Evolutionary conservation across 768 basidiomycete species (phyloP).

Genomic region (Fistulinella prunicolor): DNA sequence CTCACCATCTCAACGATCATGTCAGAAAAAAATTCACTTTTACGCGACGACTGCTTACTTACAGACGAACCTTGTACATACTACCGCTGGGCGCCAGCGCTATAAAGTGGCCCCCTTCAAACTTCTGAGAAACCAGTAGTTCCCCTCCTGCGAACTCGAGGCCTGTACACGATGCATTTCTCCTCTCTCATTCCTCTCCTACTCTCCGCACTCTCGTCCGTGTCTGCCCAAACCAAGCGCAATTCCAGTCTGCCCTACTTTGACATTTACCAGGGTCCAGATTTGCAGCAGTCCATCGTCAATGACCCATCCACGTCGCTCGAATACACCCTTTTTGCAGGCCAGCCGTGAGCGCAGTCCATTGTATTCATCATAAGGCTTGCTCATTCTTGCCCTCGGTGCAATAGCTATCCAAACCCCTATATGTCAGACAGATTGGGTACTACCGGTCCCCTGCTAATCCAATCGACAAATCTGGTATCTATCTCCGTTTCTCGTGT

Average conservation of each 20-base stretch:
- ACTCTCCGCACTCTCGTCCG: constrained; percentile 4
- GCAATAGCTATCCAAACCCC: constrained; percentile 14
- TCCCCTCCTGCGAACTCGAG: constrained; percentile 2
- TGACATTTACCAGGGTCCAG: constrained; percentile 12
- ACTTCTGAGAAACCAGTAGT: constrained; percentile 1
- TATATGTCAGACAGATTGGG: constrained; percentile 15
- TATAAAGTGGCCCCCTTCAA: constrained; percentile 3
- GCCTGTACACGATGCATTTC: constrained; percentile 6
- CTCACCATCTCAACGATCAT: constrained; percentile 5
- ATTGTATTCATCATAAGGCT: background rate
- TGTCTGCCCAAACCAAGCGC: constrained; percentile 5
- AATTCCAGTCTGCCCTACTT: constrained; percentile 11
- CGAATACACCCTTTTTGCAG: constrained; percentile 15
- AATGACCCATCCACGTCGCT: constrained; percentile 14
- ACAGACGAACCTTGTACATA: background rate
- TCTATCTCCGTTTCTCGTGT: background rate
- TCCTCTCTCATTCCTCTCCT: constrained; percentile 3
- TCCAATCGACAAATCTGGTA: constrained; percentile 14
- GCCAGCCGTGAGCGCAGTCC: constrained; percentile 7
- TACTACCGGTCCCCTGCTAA: constrained; percentile 11
- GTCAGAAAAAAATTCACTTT: background rate
- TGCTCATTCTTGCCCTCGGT: background rate
- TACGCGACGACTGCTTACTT: background rate
- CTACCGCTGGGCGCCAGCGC: background rate
- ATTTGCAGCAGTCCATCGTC: constrained; percentile 7